Conservation (phyloP, 345 rosid species). For the Eucalyptus dawsonii region DNA sequence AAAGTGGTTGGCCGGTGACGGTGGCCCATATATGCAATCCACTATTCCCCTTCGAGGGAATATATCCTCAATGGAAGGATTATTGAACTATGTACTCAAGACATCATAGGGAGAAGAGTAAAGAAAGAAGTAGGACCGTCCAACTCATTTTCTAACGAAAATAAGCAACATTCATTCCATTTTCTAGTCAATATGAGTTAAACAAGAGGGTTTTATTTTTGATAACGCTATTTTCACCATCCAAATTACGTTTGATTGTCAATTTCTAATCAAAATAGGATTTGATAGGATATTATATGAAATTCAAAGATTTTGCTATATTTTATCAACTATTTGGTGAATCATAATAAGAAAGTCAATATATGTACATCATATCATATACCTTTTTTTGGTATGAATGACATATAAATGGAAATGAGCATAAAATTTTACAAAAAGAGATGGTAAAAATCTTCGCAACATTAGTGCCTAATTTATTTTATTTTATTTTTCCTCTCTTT, state of each 20-base stretch:
- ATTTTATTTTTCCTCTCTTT: no score
- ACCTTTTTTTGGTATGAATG: no score
- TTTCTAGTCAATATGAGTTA: neutral
- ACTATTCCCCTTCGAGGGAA: neutral
- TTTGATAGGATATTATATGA: no score
- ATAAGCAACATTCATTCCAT: neutral
- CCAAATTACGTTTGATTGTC: rapidly evolving
- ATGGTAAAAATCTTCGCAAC: no score
- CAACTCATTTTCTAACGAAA: neutral
- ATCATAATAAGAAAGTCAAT: no score
- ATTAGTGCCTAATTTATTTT: no score
- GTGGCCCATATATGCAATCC: neutral
- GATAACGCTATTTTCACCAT: rapidly evolving
- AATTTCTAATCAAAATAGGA: no score
- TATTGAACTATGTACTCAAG: neutral
- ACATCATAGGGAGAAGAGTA: neutral
- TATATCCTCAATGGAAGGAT: neutral
- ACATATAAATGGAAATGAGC: no score
- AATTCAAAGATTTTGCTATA: rapidly evolving
- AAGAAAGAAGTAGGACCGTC: neutral
- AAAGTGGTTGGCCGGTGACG: neutral
- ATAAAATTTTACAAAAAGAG: no score
- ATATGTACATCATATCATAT: no score
- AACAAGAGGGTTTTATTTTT: neutral
- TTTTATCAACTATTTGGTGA: no score